Percentiles rank a stretch among this genome's conserved stretches.
phyloP scores from a whole-genome alignment of 345 rosid species.

The Aquilaria yunnanensis region DNA sequence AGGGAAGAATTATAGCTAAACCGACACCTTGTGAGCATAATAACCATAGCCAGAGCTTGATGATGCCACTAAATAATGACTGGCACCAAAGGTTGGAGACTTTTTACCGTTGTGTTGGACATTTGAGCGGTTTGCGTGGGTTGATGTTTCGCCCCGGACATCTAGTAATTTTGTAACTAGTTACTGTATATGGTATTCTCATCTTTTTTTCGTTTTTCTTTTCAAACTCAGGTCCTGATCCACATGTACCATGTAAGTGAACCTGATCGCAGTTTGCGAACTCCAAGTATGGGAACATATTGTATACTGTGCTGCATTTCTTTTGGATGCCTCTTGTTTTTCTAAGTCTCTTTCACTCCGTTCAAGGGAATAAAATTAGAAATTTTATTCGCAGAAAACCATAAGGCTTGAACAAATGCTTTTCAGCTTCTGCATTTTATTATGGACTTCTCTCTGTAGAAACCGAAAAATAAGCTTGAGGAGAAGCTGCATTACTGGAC shows the following conservation, averaged over 20 bases:
- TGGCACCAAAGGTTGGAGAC: constrained; percentile 6
- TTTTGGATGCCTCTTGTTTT: too few relatives aligned
- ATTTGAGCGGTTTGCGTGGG: too few relatives aligned
- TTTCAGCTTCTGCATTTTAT: not conserved
- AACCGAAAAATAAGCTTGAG: too few relatives aligned
- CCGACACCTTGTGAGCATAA: constrained; percentile 17
- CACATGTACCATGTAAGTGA: not conserved
- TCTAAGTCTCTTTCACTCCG: too few relatives aligned
- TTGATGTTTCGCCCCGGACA: constrained; percentile 1
- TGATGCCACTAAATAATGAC: constrained; percentile 6
- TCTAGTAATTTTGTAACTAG: constrained; percentile 29
- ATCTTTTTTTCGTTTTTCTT: not conserved
- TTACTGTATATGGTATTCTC: constrained; percentile 28
- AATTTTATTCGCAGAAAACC: too few relatives aligned
- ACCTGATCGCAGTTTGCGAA: constrained; percentile 16
- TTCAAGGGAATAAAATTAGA: too few relatives aligned
- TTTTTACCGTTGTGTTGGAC: not conserved
- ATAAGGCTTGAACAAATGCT: too few relatives aligned
- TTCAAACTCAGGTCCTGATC: not conserved
- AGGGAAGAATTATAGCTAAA: constrained; percentile 47
- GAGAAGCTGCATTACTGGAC: too few relatives aligned
- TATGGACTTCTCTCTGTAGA: not conserved
- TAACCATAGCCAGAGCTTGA: constrained; percentile 1
- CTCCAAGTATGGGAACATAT: constrained; percentile 9
- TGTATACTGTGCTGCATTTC: constrained; percentile 9